phyloP scores from a whole-genome alignment of 192 early-diverging fungal species.

The Coemansia sp. region DNA sequence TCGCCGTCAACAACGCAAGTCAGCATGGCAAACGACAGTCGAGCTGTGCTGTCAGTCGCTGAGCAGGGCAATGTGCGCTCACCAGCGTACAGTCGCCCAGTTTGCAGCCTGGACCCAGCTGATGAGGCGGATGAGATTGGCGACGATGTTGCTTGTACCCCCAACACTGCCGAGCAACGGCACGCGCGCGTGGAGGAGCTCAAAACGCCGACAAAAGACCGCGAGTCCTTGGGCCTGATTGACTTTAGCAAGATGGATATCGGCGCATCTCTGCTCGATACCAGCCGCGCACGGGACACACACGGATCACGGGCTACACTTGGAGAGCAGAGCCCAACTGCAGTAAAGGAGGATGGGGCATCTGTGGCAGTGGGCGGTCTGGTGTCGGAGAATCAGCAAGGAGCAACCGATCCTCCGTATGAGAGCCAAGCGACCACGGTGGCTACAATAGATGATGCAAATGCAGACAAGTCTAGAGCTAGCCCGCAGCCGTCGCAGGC shows the following conservation, averaged over 20 bases:
- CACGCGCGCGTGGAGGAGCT: constrained; percentile 18
- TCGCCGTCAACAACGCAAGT: constrained; percentile 1
- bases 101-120: constrained; percentile 9
- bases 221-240: constrained; percentile 44
- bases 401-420: no score
- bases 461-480: no score
- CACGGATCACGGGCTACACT: no score
- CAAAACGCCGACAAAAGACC: constrained; percentile 17
- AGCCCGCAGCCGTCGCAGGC: no score
- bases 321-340: background rate
- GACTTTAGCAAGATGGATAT: constrained; percentile 45
- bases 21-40: background rate
- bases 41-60: background rate
- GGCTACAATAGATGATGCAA: background rate
- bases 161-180: background rate
- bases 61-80: no score
- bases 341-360: background rate
- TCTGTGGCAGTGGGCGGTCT: background rate
- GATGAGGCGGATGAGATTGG: constrained; percentile 7
- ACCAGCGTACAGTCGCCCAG: background rate
- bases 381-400: background rate
- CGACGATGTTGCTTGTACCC: constrained; percentile 6
- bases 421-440: constrained; percentile 33
- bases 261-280: constrained; percentile 20
- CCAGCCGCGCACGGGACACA: no score